These are phyloP conservation scores for Phialophora macrospora DNA, from an alignment of 2,329 filamentous ascomycete genomes.

Conservation along the genomic window DNA sequence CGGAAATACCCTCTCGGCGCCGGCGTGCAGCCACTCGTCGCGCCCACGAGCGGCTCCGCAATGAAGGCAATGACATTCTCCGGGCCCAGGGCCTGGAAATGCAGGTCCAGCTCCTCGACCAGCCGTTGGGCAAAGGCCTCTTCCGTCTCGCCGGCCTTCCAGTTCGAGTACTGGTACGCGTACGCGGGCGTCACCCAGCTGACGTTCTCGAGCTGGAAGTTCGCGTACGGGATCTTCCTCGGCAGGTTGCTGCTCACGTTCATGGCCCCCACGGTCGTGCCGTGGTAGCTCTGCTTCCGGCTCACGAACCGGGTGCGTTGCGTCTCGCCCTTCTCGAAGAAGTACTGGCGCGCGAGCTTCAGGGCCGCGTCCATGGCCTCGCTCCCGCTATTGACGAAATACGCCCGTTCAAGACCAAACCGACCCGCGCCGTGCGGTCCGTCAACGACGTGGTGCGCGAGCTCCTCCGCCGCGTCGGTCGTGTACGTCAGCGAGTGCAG, in stretches of 20 bases:
- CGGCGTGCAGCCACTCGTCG: constrained; percentile 59
- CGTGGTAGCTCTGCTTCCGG: constrained; percentile 56
- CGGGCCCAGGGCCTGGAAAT: constrained; percentile 55
- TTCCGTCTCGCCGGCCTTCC: constrained; percentile 46
- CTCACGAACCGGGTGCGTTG: constrained; percentile 50
- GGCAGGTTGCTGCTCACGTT: constrained; percentile 48
- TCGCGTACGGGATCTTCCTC: constrained; percentile 45
- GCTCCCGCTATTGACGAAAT: constrained; percentile 65
- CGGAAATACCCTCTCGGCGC: constrained; percentile 60
- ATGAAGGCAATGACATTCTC: constrained; percentile 57
- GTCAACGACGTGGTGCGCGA: constrained; percentile 57
- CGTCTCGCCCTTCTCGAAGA: constrained; percentile 47
- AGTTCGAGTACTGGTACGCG: constrained; percentile 48
- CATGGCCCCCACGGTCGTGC: constrained; percentile 57
- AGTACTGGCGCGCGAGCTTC: constrained; percentile 58
- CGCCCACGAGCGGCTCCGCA: constrained; percentile 57
- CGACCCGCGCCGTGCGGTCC: constrained; percentile 49
- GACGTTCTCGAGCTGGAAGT: constrained; percentile 27
- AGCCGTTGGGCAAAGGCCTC: constrained; percentile 50
- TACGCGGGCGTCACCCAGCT: constrained; percentile 41
- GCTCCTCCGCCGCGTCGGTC: constrained; percentile 58
- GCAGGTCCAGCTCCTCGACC: constrained; percentile 53
- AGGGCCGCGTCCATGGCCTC: constrained; percentile 56
- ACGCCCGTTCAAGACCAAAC: constrained; percentile 56
- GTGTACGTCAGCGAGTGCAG: constrained; percentile 65